These are phyloP conservation scores for Populus hybrid DNA, from an alignment of 441 rosid species.

Conservation along the genomic window DNA sequence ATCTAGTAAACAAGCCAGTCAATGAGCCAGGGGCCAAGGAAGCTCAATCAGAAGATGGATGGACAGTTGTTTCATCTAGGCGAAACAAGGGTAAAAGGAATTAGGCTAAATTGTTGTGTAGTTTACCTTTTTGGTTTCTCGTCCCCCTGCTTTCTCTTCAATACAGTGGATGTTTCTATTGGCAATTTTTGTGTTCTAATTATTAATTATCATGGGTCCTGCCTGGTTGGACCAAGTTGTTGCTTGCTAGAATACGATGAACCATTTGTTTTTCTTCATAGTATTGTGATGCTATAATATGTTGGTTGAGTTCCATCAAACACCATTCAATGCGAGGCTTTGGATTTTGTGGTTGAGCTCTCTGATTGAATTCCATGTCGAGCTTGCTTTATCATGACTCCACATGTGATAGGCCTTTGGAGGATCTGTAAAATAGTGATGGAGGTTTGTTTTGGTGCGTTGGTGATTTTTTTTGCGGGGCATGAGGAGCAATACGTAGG, in stretches of 20 bases:
- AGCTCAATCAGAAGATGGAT: constrained; percentile 57
- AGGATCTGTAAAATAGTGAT: constrained; percentile 30
- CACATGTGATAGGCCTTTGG: background rate
- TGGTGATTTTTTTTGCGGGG: constrained; percentile 43
- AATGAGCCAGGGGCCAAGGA: constrained; percentile 22
- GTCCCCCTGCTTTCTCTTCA: background rate
- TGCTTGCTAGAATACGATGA: background rate
- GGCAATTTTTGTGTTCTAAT: constrained; percentile 12
- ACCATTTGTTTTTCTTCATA: background rate
- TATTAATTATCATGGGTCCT: background rate
- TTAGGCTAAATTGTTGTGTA: constrained; percentile 19
- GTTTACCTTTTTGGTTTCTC: background rate
- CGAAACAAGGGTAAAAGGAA: constrained; percentile 52
- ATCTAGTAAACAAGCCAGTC: constrained; percentile 17
- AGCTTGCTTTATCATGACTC: background rate
- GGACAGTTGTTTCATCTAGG: constrained; percentile 56
- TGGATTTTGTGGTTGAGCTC: background rate
- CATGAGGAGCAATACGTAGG: constrained; percentile 55
- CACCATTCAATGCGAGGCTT: background rate
- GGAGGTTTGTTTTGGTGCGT: constrained; percentile 39
- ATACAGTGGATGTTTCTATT: background rate
- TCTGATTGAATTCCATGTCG: background rate
- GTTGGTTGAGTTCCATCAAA: background rate
- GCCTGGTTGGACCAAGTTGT: background rate
- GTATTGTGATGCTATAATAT: background rate